Evolutionary conservation across 257 asterid genomes (phyloP).

Genomic region (Petrea volubilis): DNA sequence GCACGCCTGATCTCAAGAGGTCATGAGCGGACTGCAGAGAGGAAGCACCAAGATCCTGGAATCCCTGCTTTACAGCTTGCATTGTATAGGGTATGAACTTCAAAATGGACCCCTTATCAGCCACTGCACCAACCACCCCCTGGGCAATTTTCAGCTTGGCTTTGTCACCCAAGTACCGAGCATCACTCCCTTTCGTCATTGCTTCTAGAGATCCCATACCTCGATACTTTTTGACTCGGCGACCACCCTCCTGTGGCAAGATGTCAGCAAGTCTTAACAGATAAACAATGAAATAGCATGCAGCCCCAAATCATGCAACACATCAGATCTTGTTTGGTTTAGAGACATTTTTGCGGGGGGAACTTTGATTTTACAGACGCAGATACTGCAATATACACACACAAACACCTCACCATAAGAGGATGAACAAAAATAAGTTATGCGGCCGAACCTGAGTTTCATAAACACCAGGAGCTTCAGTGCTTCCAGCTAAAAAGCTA

Average conservation of each 20-base stretch:
- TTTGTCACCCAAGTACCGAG: constrained; percentile 85
- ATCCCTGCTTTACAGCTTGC: constrained; percentile 91
- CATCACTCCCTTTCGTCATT: constrained; percentile 90
- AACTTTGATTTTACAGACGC: neutral
- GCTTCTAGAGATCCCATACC: constrained; percentile 99
- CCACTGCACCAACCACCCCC: constrained; percentile 92
- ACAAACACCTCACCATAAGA: no score
- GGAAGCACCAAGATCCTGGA: constrained; percentile 94
- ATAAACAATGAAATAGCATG: neutral
- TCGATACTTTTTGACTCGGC: constrained; percentile 67
- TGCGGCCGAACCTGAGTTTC: constrained; percentile 54
- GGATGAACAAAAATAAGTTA: neutral
- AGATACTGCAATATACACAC: neutral
- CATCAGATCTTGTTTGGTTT: neutral
- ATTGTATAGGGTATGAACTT: constrained; percentile 83
- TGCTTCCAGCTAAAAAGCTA: constrained; percentile 90
- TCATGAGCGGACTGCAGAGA: constrained; percentile 87
- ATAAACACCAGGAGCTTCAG: constrained; percentile 83
- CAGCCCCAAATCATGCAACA: neutral
- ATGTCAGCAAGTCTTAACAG: neutral
- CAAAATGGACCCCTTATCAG: constrained; percentile 80
- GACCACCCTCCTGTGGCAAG: constrained; percentile 42
- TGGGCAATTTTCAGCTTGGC: constrained; percentile 89
- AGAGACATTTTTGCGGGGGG: neutral
- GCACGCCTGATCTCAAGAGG: constrained; percentile 58